Percentiles rank a stretch among this genome's conserved stretches.
phyloP scores from a whole-genome alignment of 176 grass and related monocot species.

The Hsuehochloa calcarea region DNA sequence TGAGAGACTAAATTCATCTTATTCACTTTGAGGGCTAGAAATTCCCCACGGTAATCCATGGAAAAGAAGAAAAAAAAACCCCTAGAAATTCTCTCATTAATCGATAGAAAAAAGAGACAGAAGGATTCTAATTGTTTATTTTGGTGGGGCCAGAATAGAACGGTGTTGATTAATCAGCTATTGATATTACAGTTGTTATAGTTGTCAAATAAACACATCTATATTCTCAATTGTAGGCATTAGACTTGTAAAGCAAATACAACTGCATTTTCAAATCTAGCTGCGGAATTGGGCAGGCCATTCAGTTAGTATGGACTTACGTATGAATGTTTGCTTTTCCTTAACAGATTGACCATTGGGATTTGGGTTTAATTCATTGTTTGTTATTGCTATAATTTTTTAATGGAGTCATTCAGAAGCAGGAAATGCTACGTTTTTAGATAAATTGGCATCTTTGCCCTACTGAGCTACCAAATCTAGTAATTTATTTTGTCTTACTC shows the following conservation, averaged over 20 bases:
- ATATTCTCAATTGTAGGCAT: too few species aligned
- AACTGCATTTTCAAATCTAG: too few species aligned
- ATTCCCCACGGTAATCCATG: background rate
- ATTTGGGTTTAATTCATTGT: background rate
- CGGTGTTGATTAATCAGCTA: too few species aligned
- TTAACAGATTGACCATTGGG: background rate
- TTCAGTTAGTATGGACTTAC: background rate
- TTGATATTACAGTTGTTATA: too few species aligned
- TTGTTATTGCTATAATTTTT: background rate
- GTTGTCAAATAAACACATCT: too few species aligned
- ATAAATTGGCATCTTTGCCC: background rate
- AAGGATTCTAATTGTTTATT: background rate
- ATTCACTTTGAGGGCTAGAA: background rate
- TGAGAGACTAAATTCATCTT: background rate
- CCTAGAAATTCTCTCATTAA: too few species aligned
- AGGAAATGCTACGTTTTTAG: background rate
- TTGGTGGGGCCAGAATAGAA: background rate
- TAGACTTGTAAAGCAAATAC: too few species aligned
- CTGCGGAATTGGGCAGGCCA: background rate
- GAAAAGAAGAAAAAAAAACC: background rate
- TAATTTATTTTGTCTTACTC: background rate
- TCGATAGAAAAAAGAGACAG: too few species aligned
- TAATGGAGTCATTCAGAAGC: background rate
- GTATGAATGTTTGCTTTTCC: background rate
- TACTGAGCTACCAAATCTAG: background rate